Percentiles rank a stretch among this genome's conserved stretches.
Evolutionary conservation across 75 land plant genomes (phyloP).

Genomic region (Cupressus sempervirens): DNA sequence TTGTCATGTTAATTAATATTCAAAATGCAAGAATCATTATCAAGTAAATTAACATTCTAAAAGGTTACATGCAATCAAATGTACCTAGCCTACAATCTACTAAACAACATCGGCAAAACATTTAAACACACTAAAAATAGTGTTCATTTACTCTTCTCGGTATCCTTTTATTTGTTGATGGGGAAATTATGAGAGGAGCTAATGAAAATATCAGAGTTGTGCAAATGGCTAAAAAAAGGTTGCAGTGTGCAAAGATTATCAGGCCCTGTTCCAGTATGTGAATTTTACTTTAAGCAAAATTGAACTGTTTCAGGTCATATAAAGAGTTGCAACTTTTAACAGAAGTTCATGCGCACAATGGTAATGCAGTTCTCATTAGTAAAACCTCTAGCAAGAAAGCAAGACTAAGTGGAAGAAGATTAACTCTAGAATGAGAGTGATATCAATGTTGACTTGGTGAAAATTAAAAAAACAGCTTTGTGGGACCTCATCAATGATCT

Average conservation of each 20-base stretch:
- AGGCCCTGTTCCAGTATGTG: not conserved
- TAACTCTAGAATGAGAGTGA: not conserved
- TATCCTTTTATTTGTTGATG: not conserved
- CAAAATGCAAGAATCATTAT: too few relatives aligned
- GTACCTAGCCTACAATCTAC: too few relatives aligned
- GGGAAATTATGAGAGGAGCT: not conserved
- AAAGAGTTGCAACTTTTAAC: not conserved
- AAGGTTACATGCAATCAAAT: too few relatives aligned
- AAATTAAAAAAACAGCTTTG: too few relatives aligned
- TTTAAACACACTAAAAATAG: too few relatives aligned
- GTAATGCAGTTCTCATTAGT: not conserved
- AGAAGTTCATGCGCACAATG: not conserved
- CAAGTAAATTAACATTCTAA: too few relatives aligned
- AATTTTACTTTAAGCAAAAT: not conserved
- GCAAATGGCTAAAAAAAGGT: not conserved
- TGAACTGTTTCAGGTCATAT: not conserved
- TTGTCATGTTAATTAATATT: too few relatives aligned
- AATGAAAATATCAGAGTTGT: not conserved
- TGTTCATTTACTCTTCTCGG: too few relatives aligned
- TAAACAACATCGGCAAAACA: too few relatives aligned
- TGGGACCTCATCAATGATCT: too few relatives aligned
- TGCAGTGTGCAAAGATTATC: too few relatives aligned
- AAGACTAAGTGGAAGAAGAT: not conserved
- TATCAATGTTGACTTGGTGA: not conserved
- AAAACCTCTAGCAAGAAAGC: not conserved